Conservation (phyloP, 345 rosid genomes). For the Garcia nutans region DNA sequence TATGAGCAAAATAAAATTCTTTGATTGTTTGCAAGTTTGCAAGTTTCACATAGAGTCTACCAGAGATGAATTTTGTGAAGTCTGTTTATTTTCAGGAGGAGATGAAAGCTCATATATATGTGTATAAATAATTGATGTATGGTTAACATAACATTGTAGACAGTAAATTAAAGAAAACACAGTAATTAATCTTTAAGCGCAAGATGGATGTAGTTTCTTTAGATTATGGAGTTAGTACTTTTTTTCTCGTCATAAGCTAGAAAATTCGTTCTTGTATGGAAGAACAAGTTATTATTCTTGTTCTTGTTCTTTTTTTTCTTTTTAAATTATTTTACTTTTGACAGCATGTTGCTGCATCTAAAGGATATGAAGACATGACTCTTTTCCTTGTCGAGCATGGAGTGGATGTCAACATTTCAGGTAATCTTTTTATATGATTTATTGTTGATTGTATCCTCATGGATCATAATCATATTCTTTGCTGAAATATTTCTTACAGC, state of each 20-base stretch:
- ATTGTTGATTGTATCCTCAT: not conserved
- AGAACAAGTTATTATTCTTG: no score
- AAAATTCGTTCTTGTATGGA: not conserved
- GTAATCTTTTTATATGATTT: slow-evolving; percentile 18
- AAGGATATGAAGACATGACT: slow-evolving; percentile 65
- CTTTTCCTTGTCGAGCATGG: slow-evolving; percentile 61
- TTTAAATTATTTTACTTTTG: slow-evolving; percentile 4
- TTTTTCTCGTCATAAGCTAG: not conserved
- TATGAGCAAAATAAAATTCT: not conserved
- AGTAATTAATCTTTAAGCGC: not conserved
- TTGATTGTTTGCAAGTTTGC: no score
- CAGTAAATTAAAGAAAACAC: not conserved
- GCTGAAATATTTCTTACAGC: not conserved
- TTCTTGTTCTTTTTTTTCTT: no score
- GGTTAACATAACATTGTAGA: not conserved
- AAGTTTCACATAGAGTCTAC: not conserved
- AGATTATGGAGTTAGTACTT: not conserved
- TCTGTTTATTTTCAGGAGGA: not conserved
- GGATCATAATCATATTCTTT: not conserved
- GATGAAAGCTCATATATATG: not conserved
- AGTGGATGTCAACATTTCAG: slow-evolving; percentile 47
- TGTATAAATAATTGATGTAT: no score
- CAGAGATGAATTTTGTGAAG: not conserved
- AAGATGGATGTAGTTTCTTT: not conserved
- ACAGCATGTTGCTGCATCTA: slow-evolving; percentile 81